phyloP scores from a whole-genome alignment of 2,329 filamentous ascomycete genomes.

The Ascosphaera acerosa region DNA sequence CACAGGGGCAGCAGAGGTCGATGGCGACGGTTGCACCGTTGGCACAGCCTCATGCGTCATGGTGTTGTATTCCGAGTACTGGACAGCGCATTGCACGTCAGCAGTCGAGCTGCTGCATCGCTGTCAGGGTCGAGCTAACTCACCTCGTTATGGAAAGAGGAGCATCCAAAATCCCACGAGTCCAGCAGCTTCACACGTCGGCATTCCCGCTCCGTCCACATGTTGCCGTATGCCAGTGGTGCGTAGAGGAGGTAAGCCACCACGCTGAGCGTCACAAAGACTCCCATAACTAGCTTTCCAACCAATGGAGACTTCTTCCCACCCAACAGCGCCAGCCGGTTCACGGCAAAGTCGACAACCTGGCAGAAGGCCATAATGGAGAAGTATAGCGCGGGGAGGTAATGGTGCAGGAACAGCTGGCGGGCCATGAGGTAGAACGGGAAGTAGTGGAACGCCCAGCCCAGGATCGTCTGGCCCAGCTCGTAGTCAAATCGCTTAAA shows the following conservation, averaged over 20 bases:
- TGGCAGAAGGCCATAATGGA: slow-evolving; percentile 79
- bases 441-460: slow-evolving; percentile 90
- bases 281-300: slow-evolving; percentile 46
- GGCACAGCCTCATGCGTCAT: no score
- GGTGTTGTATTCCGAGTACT: no score
- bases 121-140: no score
- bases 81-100: no score
- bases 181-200: slow-evolving; percentile 62
- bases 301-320: slow-evolving; percentile 44
- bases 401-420: slow-evolving; percentile 98
- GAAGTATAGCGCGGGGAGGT: slow-evolving; percentile 96
- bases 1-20: no score
- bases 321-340: slow-evolving; percentile 40
- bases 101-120: no score
- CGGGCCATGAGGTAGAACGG: slow-evolving; percentile 95
- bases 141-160: slow-evolving; percentile 68
- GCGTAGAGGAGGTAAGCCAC: slow-evolving; percentile 64
- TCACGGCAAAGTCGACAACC: slow-evolving; percentile 58
- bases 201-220: slow-evolving; percentile 80
- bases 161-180: slow-evolving; percentile 96
- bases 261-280: slow-evolving; percentile 49
- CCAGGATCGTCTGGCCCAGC: slow-evolving; percentile 69
- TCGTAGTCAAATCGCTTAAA: slow-evolving; percentile 91
- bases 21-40: no score
- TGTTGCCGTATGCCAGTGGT: slow-evolving; percentile 75